Percentiles rank a stretch among this genome's conserved stretches.
These are phyloP conservation scores for Aspergillus baeticus DNA, from an alignment of 495 filamentous ascomycete genomes.

Conservation along the genomic window DNA sequence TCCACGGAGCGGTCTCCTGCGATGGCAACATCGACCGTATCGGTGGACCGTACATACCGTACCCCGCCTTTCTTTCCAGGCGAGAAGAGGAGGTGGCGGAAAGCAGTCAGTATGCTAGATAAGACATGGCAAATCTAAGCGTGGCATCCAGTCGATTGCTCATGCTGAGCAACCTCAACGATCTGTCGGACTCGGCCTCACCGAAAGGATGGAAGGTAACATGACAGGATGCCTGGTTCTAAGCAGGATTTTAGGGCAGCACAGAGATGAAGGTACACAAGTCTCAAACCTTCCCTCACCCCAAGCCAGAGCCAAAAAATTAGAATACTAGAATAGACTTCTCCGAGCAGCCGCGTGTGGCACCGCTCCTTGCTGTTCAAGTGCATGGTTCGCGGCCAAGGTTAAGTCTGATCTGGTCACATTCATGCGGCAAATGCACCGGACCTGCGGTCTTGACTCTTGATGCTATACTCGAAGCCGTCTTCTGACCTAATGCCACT, in stretches of 20 bases:
- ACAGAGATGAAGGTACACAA: too few species aligned
- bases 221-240: too few species aligned
- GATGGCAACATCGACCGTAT: slow-evolving; percentile 6
- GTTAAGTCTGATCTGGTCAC: background rate
- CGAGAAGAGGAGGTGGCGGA: slow-evolving; percentile 26
- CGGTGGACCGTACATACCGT: slow-evolving; percentile 15
- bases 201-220: too few species aligned
- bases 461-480: background rate
- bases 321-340: background rate
- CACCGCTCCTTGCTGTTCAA: background rate
- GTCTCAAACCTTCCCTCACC: too few species aligned
- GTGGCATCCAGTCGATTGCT: too few species aligned
- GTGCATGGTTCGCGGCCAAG: background rate
- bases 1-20: background rate
- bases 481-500: slow-evolving; percentile 1
- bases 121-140: background rate
- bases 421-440: background rate
- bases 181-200: too few species aligned
- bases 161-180: too few species aligned
- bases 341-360: background rate
- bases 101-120: background rate
- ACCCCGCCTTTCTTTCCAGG: slow-evolving; percentile 21
- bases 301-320: background rate
- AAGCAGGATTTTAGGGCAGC: too few species aligned
- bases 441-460: background rate